A percentile compares a stretch with the other conserved stretches of the same genome.
These are phyloP conservation scores for Gossypium mustelinum DNA, from an alignment of 345 rosid species.

Conservation along the genomic window DNA sequence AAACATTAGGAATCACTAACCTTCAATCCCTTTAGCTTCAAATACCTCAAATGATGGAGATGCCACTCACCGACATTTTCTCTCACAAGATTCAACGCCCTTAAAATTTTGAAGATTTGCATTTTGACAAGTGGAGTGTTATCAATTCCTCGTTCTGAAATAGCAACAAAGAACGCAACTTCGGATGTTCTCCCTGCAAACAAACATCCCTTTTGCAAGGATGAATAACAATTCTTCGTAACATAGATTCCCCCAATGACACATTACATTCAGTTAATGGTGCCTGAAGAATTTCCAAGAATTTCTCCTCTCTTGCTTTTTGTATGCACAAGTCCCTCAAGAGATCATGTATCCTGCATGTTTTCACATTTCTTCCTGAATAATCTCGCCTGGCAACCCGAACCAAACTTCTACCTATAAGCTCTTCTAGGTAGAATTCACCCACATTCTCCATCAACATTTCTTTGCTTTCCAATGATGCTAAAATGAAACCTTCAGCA, in stretches of 20 bases:
- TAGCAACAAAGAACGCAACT: background rate
- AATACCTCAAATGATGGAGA: constrained; percentile 2
- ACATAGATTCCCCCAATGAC: background rate
- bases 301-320: constrained; percentile 6
- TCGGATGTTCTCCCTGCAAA: background rate
- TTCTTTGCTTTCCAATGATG: background rate
- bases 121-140: background rate
- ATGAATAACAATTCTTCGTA: background rate
- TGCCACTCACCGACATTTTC: background rate
- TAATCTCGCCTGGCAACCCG: background rate
- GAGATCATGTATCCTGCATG: constrained; percentile 7
- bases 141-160: background rate
- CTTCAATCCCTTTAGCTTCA: background rate
- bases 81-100: background rate
- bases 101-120: background rate
- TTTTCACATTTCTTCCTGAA: constrained; percentile 11
- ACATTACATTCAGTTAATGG: background rate
- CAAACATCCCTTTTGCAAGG: background rate
- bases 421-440: constrained; percentile 21
- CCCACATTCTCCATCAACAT: constrained; percentile 20
- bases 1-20: background rate
- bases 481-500: constrained; percentile 23
- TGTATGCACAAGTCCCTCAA: background rate
- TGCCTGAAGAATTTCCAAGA: background rate
- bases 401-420: constrained; percentile 17